Conservation (phyloP, 192 early-diverging fungal genomes). For the Dispira parvispora region DNA sequence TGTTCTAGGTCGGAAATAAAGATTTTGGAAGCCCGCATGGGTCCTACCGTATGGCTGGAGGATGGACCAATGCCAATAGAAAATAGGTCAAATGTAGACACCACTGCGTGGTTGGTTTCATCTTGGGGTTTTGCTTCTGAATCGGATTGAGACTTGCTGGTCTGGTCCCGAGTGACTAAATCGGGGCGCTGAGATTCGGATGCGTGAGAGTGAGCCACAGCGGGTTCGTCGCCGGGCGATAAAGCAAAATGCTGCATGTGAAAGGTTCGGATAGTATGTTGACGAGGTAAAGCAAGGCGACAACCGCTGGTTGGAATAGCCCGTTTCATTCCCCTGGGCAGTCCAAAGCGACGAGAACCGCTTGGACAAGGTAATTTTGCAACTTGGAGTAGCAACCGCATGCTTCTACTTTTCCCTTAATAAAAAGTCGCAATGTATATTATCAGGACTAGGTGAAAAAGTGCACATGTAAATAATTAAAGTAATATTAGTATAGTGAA, state of each 20-base stretch:
- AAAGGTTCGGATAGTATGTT: not conserved
- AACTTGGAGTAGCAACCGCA: too few relatives aligned
- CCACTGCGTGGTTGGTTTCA: conserved; percentile 54
- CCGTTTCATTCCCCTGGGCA: too few relatives aligned
- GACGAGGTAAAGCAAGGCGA: not conserved
- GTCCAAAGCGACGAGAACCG: too few relatives aligned
- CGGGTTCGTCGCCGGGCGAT: too few relatives aligned
- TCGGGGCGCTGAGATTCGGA: not conserved
- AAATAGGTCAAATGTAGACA: conserved; percentile 88
- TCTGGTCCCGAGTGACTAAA: not conserved
- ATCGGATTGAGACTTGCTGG: not conserved
- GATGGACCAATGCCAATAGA: conserved; percentile 91
- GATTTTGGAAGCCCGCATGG: conserved; percentile 91
- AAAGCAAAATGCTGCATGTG: not conserved
- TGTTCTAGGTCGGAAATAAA: conserved; percentile 75
- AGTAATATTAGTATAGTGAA: too few relatives aligned
- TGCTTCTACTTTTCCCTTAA: too few relatives aligned
- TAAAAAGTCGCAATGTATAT: too few relatives aligned
- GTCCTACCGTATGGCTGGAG: conserved; percentile 86
- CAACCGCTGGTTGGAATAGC: not conserved
- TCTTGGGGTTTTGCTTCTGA: not conserved
- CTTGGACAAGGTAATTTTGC: too few relatives aligned
- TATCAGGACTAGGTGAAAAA: too few relatives aligned
- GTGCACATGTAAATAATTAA: too few relatives aligned
- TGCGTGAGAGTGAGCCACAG: not conserved